phyloP scores from a whole-genome alignment of 2,329 filamentous ascomycete genomes.

The Thermothelomyces thermophilus region DNA sequence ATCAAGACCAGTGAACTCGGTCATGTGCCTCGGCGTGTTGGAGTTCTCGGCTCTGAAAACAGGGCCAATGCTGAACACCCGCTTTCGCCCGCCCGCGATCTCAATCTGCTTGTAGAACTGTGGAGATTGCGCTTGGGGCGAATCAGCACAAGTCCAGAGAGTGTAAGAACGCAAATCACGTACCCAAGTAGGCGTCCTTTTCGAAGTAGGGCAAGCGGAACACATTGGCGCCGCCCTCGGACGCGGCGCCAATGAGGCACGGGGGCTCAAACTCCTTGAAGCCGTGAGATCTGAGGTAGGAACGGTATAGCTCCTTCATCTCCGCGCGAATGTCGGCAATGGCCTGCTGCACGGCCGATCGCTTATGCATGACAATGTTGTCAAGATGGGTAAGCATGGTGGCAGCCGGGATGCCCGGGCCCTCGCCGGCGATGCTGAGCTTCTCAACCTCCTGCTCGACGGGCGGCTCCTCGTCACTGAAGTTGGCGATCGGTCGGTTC shows the following conservation, averaged over 20 bases:
- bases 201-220: conserved; percentile 89
- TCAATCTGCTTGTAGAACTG: conserved; percentile 87
- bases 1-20: conserved; percentile 80
- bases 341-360: conserved; percentile 84
- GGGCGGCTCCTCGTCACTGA: conserved; percentile 49
- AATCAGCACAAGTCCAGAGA: neutral
- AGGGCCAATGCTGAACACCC: conserved; percentile 71
- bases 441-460: conserved; percentile 30
- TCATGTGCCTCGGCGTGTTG: conserved; percentile 79
- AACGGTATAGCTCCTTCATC: conserved; percentile 35
- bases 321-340: conserved; percentile 51
- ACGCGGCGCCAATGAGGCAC: conserved; percentile 81
- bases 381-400: conserved; percentile 79
- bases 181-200: conserved; percentile 70
- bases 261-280: conserved; percentile 86
- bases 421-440: conserved; percentile 31
- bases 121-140: conserved; percentile 39
- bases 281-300: conserved; percentile 64
- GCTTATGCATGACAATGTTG: conserved; percentile 88
- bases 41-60: conserved; percentile 84
- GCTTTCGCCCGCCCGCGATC: conserved; percentile 70
- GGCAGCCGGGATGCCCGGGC: conserved; percentile 58
- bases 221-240: conserved; percentile 88
- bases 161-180: conserved; percentile 35
- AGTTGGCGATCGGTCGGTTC: conserved; percentile 49